Conservation (phyloP, 192 early-diverging fungal genomes). For the Gaertneriomyces semiglobifer region DNA sequence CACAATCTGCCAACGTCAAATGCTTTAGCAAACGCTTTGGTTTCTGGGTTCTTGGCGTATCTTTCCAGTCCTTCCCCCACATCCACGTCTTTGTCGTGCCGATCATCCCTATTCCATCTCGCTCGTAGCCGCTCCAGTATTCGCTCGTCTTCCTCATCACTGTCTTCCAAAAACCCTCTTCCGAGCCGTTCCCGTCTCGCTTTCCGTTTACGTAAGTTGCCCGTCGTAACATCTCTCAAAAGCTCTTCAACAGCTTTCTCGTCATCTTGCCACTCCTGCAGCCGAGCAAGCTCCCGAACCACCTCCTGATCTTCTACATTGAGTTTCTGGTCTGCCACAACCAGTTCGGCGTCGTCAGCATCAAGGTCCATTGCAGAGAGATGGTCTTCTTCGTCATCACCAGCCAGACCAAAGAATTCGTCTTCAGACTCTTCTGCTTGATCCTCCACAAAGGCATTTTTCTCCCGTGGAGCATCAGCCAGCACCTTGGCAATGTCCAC, state of each 20-base stretch:
- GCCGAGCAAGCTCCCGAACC: slow-evolving; percentile 1
- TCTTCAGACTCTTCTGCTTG: slow-evolving; percentile 32
- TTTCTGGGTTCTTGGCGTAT: slow-evolving; percentile 34
- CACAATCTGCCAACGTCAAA: slow-evolving; percentile 15
- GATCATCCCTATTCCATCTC: neutral
- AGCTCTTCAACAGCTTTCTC: slow-evolving; percentile 28
- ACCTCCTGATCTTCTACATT: slow-evolving; percentile 1
- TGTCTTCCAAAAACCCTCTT: slow-evolving; percentile 24
- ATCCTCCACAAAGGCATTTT: slow-evolving; percentile 14
- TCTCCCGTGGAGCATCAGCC: slow-evolving; percentile 8
- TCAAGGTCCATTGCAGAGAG: slow-evolving; percentile 16
- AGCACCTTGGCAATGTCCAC: neutral
- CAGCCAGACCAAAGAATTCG: slow-evolving; percentile 40
- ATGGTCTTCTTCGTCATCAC: slow-evolving; percentile 31
- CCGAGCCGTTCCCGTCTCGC: slow-evolving; percentile 19
- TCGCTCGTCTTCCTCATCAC: slow-evolving; percentile 35
- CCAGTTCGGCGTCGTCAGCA: slow-evolving; percentile 20
- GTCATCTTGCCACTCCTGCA: slow-evolving; percentile 30
- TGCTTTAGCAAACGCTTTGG: slow-evolving; percentile 38
- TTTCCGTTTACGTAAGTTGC: slow-evolving; percentile 35
- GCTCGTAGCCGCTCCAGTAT: slow-evolving; percentile 23
- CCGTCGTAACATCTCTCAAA: slow-evolving; percentile 39
- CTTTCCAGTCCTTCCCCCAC: slow-evolving; percentile 1
- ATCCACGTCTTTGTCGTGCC: slow-evolving; percentile 18
- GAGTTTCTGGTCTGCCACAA: slow-evolving; percentile 25